Base-by-base conservation (phyloP, 371 early-diverging fungal species). In the Mortierella sp. region DNA sequence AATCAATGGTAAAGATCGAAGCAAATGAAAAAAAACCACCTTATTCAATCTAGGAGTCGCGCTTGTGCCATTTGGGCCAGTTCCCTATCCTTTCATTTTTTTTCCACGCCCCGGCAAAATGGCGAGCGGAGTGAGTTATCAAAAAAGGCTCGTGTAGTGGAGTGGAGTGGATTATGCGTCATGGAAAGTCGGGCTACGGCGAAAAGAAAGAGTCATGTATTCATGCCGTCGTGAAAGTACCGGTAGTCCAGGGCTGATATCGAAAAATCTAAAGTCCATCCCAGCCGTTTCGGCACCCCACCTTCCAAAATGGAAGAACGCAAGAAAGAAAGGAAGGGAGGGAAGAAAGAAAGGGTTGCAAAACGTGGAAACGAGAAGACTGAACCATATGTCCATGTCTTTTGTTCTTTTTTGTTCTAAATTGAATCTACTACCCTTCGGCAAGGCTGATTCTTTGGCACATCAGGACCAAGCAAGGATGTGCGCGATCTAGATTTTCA, bases 251-350 rank as follows among this genome's bases (percentile, higher is more conserved):
- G 9, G 65, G 24, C 41, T 43, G 44, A 65, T 26, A 65, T 24
- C 40, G 65, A 65, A 65, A 22, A 10, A 22, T 61, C 29, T 34
- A 10, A 34, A 65, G n/a, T 43, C 40, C 44, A 41, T 65, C 26
- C 44, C 24, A 26, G 40, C 65, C 43, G 65, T 65, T 65, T 65
- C 40, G 65, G 65, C 43, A 41, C 43, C n/a, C n/a, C n/a, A n/a
- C 47, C 19, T 34, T 22, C 29, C 29, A 47, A 14, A 53, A 29
- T 14, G 1, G 9, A 14, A 29, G 29, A 16, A 22, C 31, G 22
- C 19, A 1, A 34, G 24, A 48, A n/a, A 7, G 13, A 10, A n/a
- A 48, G 22, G n/a, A 8, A n/a, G n/a, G 19, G 47, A 6, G 14
- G 7, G 47, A 16, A 16, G 7, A 22, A 16, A n/a, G 50, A 50